phyloP scores from a whole-genome alignment of 805 yeast species.

The Naumovozyma dairenensis region DNA sequence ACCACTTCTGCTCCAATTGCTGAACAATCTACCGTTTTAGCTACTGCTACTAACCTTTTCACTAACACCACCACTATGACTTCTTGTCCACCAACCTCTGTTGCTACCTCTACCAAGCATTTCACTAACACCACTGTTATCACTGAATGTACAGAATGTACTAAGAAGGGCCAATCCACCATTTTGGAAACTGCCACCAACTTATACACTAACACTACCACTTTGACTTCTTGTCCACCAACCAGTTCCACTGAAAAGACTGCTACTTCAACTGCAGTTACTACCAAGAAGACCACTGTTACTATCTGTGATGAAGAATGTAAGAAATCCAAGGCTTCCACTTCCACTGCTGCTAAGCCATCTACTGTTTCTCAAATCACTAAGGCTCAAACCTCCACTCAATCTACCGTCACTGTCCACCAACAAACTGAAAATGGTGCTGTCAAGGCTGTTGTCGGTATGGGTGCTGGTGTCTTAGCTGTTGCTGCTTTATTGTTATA shows the following conservation, averaged over 20 bases:
- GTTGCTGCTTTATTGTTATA: slow-evolving; percentile 17
- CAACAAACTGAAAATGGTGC: slow-evolving; percentile 14
- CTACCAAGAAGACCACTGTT: background rate
- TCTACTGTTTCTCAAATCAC: background rate
- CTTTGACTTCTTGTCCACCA: background rate
- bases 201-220: background rate
- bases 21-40: too few species aligned
- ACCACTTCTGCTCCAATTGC: too few species aligned
- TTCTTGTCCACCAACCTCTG: background rate
- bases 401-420: background rate
- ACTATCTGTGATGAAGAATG: too few species aligned
- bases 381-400: background rate
- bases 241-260: background rate
- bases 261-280: background rate
- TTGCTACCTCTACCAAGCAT: background rate
- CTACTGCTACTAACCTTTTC: background rate
- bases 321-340: background rate
- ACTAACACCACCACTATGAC: slow-evolving; percentile 1
- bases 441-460: slow-evolving; percentile 13
- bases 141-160: background rate
- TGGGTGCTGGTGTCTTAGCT: slow-evolving; percentile 18
- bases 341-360: too few species aligned
- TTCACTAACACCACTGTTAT: background rate
- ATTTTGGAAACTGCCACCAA: background rate
- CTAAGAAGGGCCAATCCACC: background rate